Percentiles rank a stretch among this genome's conserved stretches.
Conservation (phyloP, 441 rosid genomes). For the Rhodomyrtus psidioides region DNA sequence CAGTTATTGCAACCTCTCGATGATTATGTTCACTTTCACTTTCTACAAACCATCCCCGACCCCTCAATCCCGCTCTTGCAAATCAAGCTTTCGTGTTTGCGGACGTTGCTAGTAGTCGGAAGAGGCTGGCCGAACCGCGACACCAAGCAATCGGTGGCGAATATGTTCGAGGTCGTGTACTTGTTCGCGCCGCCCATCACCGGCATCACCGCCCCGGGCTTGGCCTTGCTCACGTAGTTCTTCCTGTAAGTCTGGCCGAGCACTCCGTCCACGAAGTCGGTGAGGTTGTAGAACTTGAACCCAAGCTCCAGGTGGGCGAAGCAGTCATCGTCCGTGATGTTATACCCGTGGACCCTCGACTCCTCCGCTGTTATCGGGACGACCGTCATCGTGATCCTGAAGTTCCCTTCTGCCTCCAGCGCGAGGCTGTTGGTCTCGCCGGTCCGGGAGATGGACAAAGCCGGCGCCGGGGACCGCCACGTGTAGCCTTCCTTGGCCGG, state of each 20-base stretch:
- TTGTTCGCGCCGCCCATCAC: neutral
- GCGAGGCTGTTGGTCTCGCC: neutral
- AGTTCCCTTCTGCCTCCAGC: neutral
- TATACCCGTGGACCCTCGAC: neutral
- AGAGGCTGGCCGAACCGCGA: neutral
- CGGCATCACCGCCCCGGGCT: neutral
- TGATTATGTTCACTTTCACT: neutral
- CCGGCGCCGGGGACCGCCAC: neutral
- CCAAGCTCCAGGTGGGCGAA: neutral
- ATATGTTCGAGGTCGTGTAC: neutral
- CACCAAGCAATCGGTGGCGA: neutral
- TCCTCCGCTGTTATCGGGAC: neutral
- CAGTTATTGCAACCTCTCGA: neutral
- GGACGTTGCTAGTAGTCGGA: neutral
- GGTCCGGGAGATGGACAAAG: neutral
- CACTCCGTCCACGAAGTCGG: neutral
- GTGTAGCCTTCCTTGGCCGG: neutral
- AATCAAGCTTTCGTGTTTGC: neutral
- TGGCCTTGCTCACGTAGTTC: neutral
- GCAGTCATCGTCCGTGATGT: neutral
- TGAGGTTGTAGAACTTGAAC: neutral
- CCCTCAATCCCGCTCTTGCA: neutral
- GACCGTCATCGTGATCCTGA: neutral
- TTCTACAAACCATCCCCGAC: neutral
- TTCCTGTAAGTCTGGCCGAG: neutral